Base-by-base conservation (phyloP, 495 filamentous ascomycete species). In the Hyaloscypha bicolor region DNA sequence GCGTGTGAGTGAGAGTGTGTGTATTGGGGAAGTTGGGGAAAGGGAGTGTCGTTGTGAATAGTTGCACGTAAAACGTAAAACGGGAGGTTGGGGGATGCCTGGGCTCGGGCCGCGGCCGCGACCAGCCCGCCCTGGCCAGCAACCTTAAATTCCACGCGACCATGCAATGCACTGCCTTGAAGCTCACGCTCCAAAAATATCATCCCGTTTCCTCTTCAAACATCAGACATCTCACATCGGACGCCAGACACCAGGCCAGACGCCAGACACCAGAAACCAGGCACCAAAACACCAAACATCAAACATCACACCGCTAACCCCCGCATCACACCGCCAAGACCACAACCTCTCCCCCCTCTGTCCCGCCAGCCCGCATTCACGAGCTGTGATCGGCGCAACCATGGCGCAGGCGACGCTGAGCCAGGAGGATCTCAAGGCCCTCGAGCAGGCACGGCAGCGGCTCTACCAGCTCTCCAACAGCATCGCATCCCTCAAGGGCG, bases 371-470 rank as follows among this genome's bases (percentile, higher is more conserved):
- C 42, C 42, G 4, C 1, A 48, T 11, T 48, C 42, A 12, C 9
- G 11, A 14, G 1, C 16, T 48, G 42, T 12, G 2, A 30, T 52
- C n/a, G 8, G 29, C 56, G 45, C 51, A 63, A n/a, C 29, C 14
- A 73, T 73, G 71, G 68, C 64, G 6, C 62, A 64, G 12, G 21
- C 66, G 6, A 16, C 31, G 21, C 75, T 87, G 32, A 75, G 66
- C 19, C 78, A 77, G 57, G 87, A 90, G 21, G 90, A 94, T 68
- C 81, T 92, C 60, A 89, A 89, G 79, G 82, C 85, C 65, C 83
- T 96, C 57, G 91, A 96, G 70, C 82, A 90, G 74, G 86, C 90
- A 51, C 88, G 91, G 52, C 89, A 90, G 71, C 86, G 91, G 16
- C 85, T 93, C 51, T 79, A 79, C 39, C 89, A 92, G 71, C 84